Base-by-base conservation (phyloP, 1,139 yeast genomes). In the Entelexis paramagnoliae region DNA sequence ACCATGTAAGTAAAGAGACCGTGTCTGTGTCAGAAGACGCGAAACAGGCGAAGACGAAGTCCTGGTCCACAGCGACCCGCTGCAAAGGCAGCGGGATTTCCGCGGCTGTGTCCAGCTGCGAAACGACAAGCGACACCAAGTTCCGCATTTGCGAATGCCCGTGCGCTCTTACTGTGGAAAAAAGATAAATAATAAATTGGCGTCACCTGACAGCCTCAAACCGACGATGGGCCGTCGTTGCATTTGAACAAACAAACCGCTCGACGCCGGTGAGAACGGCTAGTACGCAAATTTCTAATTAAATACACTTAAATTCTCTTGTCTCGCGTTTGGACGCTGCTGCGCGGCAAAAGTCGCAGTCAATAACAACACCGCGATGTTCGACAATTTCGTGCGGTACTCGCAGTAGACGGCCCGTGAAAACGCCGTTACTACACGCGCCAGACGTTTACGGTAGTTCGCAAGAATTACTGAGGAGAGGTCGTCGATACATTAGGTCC, bases 91-190 rank as follows among this genome's bases (percentile, higher is more conserved):
- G 49, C 26, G 59, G 58, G 14, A 48, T 33, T 32, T 50, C 52
- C 7, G 26, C 49, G 1, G 40, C 50, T 7, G 57, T 44, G 4
- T 19, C 28, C 10, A 56, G 50, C 44, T 16, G 43, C 36, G 60
- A 50, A 5, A 22, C 33, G 10, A 55, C 58, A 40, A 45, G 49
- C 34, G 58, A 54, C 3, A 56, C 55, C 30, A 56, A 43, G 39
- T 56, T 56, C 29, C 60, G 44, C 59, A 56, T 56, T 56, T 20
- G 30, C 29, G 20, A 17, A 6, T 5, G 11, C 17, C 11, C 49
- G 28, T 39, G 47, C 32, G 20, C 6, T 11, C 14, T 16, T 14
- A 14, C 14, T 32, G 30, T 22, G 22, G 28, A 26, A 42, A 43
- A 42, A 48, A 26, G 22, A 20, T n/a, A 17, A 36, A 26, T 16